Evolutionary conservation across 169 alveolate species (phyloP).

Genomic region (Cyclospora cayetanensis): DNA sequence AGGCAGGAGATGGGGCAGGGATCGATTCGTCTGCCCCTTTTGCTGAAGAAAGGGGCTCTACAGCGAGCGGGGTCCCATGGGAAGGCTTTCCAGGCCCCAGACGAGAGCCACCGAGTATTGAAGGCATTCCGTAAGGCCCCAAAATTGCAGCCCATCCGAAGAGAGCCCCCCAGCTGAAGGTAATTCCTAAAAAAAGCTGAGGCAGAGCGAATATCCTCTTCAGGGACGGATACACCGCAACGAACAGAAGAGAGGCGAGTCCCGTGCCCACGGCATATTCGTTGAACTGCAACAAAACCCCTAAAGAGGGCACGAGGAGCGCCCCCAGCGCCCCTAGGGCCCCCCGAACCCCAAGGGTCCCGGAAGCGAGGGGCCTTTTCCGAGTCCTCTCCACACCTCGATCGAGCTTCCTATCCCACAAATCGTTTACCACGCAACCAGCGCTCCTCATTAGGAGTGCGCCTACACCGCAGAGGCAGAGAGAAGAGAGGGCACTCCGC

Average conservation of each 20-base stretch:
- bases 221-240: slow-evolving; percentile 89
- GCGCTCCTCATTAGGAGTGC: slow-evolving; percentile 71
- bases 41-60: no score
- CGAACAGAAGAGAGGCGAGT: slow-evolving; percentile 82
- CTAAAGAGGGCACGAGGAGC: slow-evolving; percentile 69
- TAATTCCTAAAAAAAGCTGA: slow-evolving; percentile 90
- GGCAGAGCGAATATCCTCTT: slow-evolving; percentile 92
- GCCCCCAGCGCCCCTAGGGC: slow-evolving; percentile 78
- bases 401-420: slow-evolving; percentile 83
- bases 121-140: slow-evolving; percentile 7
- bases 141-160: slow-evolving; percentile 72
- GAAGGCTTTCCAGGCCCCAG: no score
- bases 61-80: no score
- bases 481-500: neutral
- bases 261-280: slow-evolving; percentile 73
- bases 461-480: slow-evolving; percentile 61
- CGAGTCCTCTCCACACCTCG: slow-evolving; percentile 93
- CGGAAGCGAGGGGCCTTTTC: slow-evolving; percentile 93
- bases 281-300: slow-evolving; percentile 72
- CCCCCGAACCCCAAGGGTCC: slow-evolving; percentile 80
- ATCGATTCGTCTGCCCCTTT: no score
- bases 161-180: slow-evolving; percentile 93
- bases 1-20: no score
- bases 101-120: neutral
- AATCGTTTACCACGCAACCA: slow-evolving; percentile 85